phyloP scores from a whole-genome alignment of 2,329 filamentous ascomycete genomes.

The Scolecobasidium constrictum region DNA sequence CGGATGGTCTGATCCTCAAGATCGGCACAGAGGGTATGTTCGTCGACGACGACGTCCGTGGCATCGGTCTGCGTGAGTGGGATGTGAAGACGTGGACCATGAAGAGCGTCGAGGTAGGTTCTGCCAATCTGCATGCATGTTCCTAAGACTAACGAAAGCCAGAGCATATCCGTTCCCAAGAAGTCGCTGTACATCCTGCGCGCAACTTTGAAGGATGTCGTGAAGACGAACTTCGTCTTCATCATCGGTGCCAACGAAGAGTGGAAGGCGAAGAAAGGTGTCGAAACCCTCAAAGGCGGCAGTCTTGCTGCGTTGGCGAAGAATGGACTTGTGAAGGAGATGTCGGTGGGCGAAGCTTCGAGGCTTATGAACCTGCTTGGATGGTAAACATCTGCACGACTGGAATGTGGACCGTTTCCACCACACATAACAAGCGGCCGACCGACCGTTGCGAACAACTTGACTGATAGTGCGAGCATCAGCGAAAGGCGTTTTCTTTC shows the following conservation, averaged over 20 bases:
- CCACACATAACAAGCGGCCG: neutral
- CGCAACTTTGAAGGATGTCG: slow-evolving; percentile 46
- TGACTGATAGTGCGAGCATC: slow-evolving; percentile 1
- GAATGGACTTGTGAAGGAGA: slow-evolving; percentile 15
- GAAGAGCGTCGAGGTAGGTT: slow-evolving; percentile 83
- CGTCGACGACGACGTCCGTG: slow-evolving; percentile 89
- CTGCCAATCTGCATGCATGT: slow-evolving; percentile 51
- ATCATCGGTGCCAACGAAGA: slow-evolving; percentile 47
- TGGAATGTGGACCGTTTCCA: neutral
- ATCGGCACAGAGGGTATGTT: slow-evolving; percentile 93
- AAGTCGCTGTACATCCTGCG: slow-evolving; percentile 42
- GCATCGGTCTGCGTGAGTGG: slow-evolving; percentile 93
- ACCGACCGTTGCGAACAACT: neutral
- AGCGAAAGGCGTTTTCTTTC: slow-evolving; percentile 5
- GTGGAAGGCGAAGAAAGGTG: slow-evolving; percentile 51
- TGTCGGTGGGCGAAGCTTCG: slow-evolving; percentile 2
- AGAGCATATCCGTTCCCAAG: slow-evolving; percentile 1
- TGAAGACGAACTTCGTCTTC: slow-evolving; percentile 52
- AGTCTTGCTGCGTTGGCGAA: slow-evolving; percentile 44
- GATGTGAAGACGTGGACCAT: slow-evolving; percentile 97
- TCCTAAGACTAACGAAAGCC: no score
- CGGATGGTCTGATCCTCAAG: slow-evolving; percentile 81
- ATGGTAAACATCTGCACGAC: neutral
- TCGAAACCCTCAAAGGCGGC: slow-evolving; percentile 45
- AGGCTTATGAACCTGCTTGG: slow-evolving; percentile 5